These are phyloP conservation scores for Tuber borchii DNA, from an alignment of 495 filamentous ascomycete genomes.

Conservation along the genomic window DNA sequence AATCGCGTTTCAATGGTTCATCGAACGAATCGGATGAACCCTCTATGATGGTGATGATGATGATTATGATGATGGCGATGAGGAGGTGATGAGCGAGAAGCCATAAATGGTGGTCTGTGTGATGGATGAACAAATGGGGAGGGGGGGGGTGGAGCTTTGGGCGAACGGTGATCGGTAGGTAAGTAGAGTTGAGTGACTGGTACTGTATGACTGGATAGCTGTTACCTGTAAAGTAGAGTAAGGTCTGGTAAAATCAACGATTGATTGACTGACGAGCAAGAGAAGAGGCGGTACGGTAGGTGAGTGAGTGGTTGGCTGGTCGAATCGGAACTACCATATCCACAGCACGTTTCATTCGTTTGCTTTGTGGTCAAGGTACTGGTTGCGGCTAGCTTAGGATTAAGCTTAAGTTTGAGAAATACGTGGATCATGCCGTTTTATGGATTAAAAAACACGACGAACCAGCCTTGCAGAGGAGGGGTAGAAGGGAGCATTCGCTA, in stretches of 20 bases:
- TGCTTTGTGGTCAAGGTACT: background rate
- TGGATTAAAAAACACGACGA: background rate
- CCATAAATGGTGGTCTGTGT: slow-evolving; percentile 3
- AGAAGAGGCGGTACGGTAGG: background rate
- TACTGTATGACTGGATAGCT: background rate
- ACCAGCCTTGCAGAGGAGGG: background rate
- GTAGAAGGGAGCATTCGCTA: background rate
- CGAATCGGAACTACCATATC: background rate
- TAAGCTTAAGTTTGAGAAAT: background rate
- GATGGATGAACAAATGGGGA: background rate
- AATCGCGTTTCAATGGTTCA: background rate
- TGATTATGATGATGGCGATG: background rate
- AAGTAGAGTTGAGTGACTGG: background rate
- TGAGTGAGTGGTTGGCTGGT: background rate
- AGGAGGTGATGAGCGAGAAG: background rate
- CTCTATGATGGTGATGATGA: background rate
- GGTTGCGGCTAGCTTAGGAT: background rate
- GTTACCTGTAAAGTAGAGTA: background rate
- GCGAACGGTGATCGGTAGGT: background rate
- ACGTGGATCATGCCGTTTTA: background rate
- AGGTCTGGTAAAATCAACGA: background rate
- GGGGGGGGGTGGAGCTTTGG: background rate
- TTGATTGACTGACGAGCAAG: background rate
- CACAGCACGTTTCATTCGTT: background rate
- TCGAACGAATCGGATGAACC: slow-evolving; percentile 3